Evolutionary conservation across 2,329 filamentous ascomycete genomes (phyloP).

Genomic region (Capronia epimyces): DNA sequence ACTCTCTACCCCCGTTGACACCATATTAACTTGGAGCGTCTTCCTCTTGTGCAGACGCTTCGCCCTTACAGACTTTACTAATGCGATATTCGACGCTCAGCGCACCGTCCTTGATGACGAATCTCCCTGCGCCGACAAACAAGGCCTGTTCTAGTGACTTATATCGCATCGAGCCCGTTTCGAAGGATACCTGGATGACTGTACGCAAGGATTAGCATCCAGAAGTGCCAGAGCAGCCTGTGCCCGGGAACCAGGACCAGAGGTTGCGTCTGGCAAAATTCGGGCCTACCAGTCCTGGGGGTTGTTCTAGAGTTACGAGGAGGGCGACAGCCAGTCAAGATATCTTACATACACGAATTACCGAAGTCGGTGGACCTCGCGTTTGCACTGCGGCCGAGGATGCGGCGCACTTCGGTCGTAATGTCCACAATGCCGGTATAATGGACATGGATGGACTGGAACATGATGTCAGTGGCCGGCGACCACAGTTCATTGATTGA

Average conservation of each 20-base stretch:
- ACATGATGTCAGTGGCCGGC: no score
- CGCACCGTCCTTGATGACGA: slow-evolving; percentile 30
- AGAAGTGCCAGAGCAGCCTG: background rate
- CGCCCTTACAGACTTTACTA: slow-evolving; percentile 28
- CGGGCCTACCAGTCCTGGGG: no score
- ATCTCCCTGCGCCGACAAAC: slow-evolving; percentile 40
- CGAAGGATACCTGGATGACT: slow-evolving; percentile 38
- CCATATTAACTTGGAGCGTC: background rate
- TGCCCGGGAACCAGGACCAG: no score
- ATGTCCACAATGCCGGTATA: slow-evolving; percentile 40
- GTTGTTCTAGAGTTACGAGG: no score
- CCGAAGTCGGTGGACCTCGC: slow-evolving; percentile 38
- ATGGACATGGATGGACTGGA: slow-evolving; percentile 34
- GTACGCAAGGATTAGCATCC: background rate
- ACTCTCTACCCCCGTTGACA: no score
- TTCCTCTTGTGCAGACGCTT: background rate
- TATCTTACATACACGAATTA: slow-evolving; percentile 39
- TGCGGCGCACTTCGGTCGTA: slow-evolving; percentile 32
- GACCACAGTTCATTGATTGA: no score
- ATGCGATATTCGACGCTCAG: slow-evolving; percentile 40
- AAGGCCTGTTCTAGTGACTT: slow-evolving; percentile 39
- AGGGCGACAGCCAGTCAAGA: no score
- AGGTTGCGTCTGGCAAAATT: no score
- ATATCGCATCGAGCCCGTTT: slow-evolving; percentile 41
- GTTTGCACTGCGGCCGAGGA: slow-evolving; percentile 34